A percentile compares a stretch with the other conserved stretches of the same genome.
Evolutionary conservation across 176 grass and related monocot genomes (phyloP).

Genomic region (Triticum timopheevii): DNA sequence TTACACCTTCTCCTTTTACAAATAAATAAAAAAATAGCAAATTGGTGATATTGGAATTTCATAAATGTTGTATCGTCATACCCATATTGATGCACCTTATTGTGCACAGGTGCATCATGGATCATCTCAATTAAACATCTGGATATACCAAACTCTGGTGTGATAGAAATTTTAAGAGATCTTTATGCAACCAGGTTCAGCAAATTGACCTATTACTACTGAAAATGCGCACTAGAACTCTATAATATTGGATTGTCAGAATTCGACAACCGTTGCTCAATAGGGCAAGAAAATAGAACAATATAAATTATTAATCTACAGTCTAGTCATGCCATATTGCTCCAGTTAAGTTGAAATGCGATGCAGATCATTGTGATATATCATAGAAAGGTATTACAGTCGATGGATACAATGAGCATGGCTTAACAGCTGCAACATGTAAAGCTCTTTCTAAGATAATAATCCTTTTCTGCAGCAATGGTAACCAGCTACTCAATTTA

Average conservation of each 20-base stretch:
- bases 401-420: too few species aligned
- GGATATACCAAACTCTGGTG: not conserved
- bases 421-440: not conserved
- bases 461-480: not conserved
- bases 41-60: not conserved
- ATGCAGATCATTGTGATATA: not conserved
- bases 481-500: not conserved
- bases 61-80: not conserved
- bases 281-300: not conserved
- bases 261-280: not conserved
- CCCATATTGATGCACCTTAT: not conserved
- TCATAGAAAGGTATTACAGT: not conserved
- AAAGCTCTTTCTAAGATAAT: not conserved
- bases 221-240: not conserved
- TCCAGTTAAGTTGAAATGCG: not conserved
- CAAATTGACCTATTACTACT: not conserved
- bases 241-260: not conserved
- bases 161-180: not conserved
- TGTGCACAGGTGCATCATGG: not conserved
- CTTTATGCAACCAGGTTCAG: not conserved
- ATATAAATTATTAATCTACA: not conserved
- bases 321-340: not conserved
- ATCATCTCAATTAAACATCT: not conserved
- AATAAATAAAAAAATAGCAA: not conserved
- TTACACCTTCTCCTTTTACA: too few species aligned